phyloP scores from a whole-genome alignment of 2,329 filamentous ascomycete genomes.

The Curvularia spicifera region DNA sequence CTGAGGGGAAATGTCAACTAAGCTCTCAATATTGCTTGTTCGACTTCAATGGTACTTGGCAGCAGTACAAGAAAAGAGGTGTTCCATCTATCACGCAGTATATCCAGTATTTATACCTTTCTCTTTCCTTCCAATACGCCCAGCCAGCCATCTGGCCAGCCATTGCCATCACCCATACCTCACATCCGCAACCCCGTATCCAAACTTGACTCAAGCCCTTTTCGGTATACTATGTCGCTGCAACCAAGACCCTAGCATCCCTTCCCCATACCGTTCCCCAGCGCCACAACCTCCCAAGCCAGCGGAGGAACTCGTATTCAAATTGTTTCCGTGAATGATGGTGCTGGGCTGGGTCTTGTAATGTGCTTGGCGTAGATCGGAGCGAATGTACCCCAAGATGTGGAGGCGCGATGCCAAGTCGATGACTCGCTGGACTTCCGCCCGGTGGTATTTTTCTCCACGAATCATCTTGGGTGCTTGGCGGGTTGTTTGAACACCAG shows the following conservation, averaged over 20 bases:
- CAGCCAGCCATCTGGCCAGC: neutral
- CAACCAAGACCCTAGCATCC: neutral
- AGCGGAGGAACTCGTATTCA: constrained; percentile 11
- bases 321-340: constrained; percentile 25
- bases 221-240: constrained; percentile 5
- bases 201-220: constrained; percentile 1
- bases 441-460: constrained; percentile 19
- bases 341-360: constrained; percentile 7
- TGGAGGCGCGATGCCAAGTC: constrained; percentile 17
- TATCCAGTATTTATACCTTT: constrained; percentile 8
- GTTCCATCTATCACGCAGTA: neutral
- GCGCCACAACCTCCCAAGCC: constrained; percentile 5
- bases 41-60: constrained; percentile 10
- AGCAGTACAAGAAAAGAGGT: constrained; percentile 7
- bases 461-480: constrained; percentile 20
- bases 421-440: constrained; percentile 8
- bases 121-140: neutral
- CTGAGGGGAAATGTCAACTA: constrained; percentile 1
- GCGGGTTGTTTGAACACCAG: constrained; percentile 1
- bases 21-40: constrained; percentile 5
- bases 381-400: constrained; percentile 4
- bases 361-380: constrained; percentile 13
- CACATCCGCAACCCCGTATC: neutral
- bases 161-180: neutral
- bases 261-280: neutral